These are phyloP conservation scores for Colletotrichum neosansevieriae DNA, from an alignment of 2,329 filamentous ascomycete species.

Conservation along the genomic window DNA sequence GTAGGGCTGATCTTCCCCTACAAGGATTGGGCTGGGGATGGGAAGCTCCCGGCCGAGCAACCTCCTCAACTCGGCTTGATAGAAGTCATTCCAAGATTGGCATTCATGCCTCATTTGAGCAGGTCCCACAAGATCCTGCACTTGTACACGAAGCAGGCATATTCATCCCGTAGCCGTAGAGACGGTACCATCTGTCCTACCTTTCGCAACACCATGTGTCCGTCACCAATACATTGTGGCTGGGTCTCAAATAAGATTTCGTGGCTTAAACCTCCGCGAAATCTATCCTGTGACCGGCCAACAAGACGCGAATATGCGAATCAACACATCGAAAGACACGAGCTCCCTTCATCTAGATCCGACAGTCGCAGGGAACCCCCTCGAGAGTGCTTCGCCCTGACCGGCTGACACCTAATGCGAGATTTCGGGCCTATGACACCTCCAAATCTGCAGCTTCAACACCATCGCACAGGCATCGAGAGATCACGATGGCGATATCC, in stretches of 20 bases:
- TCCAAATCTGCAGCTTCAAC: not conserved
- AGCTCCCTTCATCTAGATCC: not conserved
- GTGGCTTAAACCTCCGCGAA: not conserved
- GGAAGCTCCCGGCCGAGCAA: not conserved
- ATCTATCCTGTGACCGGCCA: not conserved
- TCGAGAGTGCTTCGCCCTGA: not conserved
- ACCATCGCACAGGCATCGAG: not conserved
- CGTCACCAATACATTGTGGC: conserved; percentile 7
- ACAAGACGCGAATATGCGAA: conserved; percentile 12
- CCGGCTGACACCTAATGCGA: not conserved
- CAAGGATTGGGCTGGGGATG: not conserved
- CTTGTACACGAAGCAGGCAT: not conserved
- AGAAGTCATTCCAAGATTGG: not conserved
- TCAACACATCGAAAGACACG: not conserved
- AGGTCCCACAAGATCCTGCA: not conserved
- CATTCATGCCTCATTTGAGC: not conserved
- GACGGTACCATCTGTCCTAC: conserved; percentile 11
- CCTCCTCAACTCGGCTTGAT: conserved; percentile 7
- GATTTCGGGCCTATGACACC: conserved; percentile 1
- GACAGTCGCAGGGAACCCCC: not conserved
- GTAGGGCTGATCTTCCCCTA: conserved; percentile 25
- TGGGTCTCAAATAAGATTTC: conserved; percentile 5
- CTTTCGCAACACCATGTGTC: conserved; percentile 2
- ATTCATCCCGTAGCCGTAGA: conserved; percentile 4
- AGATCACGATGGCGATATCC: not conserved